A percentile compares a stretch with the other conserved stretches of the same genome.
Evolutionary conservation across 768 basidiomycete species (phyloP).

Genomic region (Phylloporus scabripes): DNA sequence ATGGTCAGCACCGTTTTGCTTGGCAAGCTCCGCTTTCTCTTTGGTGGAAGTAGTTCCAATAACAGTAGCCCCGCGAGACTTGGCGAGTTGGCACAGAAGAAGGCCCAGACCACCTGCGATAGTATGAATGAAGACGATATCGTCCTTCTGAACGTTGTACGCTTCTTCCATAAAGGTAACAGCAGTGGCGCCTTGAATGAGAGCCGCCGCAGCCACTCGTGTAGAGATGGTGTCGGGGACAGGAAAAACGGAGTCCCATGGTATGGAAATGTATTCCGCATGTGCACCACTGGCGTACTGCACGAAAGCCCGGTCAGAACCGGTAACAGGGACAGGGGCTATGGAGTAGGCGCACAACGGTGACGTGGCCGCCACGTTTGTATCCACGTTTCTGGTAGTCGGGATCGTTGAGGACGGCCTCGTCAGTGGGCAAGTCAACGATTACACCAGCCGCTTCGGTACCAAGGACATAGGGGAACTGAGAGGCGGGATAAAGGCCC

Average conservation of each 20-base stretch:
- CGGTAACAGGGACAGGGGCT: not conserved
- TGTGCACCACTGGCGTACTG: constrained; percentile 50
- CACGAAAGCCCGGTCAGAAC: not conserved
- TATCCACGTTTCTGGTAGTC: constrained; percentile 61
- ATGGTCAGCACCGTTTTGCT: constrained; percentile 74
- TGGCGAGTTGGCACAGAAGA: constrained; percentile 48
- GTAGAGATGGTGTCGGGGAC: constrained; percentile 60
- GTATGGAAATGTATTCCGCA: constrained; percentile 67
- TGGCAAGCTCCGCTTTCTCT: constrained; percentile 80
- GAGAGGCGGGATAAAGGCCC: constrained; percentile 57
- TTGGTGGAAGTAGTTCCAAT: constrained; percentile 88
- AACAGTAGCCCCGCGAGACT: constrained; percentile 73
- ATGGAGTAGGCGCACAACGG: constrained; percentile 47
- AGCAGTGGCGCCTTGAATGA: constrained; percentile 76
- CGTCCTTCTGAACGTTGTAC: constrained; percentile 38
- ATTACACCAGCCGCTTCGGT: constrained; percentile 77
- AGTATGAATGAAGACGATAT: too few relatives aligned
- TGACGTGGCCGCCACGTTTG: constrained; percentile 66
- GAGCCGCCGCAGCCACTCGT: constrained; percentile 57
- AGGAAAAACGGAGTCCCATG: constrained; percentile 57
- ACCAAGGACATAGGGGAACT: constrained; percentile 66
- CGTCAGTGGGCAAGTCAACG: constrained; percentile 66
- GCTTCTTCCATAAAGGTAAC: constrained; percentile 77
- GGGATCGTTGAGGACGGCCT: constrained; percentile 50
- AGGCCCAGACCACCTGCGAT: too few relatives aligned